Evolutionary conservation across 495 filamentous ascomycete species (phyloP).

Genomic region (Clohesyomyces aquaticus): DNA sequence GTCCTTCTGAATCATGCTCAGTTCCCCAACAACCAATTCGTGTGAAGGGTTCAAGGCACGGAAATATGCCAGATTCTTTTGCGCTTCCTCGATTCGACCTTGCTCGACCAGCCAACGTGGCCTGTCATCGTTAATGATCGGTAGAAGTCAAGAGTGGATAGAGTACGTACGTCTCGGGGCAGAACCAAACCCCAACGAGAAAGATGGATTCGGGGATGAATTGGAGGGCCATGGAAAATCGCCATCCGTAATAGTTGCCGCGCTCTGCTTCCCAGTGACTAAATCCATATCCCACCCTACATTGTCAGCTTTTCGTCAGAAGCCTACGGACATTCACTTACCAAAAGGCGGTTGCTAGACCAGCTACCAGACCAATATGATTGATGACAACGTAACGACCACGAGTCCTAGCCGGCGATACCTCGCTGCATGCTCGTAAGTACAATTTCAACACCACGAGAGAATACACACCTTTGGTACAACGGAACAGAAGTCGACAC

Average conservation of each 20-base stretch:
- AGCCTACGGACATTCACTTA: slow-evolving; percentile 32
- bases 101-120: slow-evolving; percentile 55
- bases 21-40: slow-evolving; percentile 21
- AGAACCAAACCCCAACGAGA: slow-evolving; percentile 52
- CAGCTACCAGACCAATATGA: slow-evolving; percentile 60
- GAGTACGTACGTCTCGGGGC: slow-evolving; percentile 52
- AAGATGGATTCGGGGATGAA: slow-evolving; percentile 54
- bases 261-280: slow-evolving; percentile 37
- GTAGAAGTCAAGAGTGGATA: background rate
- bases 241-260: slow-evolving; percentile 46
- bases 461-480: slow-evolving; percentile 55
- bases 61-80: slow-evolving; percentile 50
- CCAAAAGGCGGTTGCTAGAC: slow-evolving; percentile 59
- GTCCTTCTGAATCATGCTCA: slow-evolving; percentile 28
- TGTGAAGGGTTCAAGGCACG: slow-evolving; percentile 37
- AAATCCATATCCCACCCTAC: slow-evolving; percentile 38
- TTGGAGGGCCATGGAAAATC: slow-evolving; percentile 52
- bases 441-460: background rate
- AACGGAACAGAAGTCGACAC: slow-evolving; percentile 60
- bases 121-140: slow-evolving; percentile 10
- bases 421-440: slow-evolving; percentile 49
- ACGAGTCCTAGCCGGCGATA: slow-evolving; percentile 56
- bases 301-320: background rate
- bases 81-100: slow-evolving; percentile 47
- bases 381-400: slow-evolving; percentile 61